phyloP scores from a whole-genome alignment of 805 yeast genomes.

The Dipodascus geniculatus region DNA sequence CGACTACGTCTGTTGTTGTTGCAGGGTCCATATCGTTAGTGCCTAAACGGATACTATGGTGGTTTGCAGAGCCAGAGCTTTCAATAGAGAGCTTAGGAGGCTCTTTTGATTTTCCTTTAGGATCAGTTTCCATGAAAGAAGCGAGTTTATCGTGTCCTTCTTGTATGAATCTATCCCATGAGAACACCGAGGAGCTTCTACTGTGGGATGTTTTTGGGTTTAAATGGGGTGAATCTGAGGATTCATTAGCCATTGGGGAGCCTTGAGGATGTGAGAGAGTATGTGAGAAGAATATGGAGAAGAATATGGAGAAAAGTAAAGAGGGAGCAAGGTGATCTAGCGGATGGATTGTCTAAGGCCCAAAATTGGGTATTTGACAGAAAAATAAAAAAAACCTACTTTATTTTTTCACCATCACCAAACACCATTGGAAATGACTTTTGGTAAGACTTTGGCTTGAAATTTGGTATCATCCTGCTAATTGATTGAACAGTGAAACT shows the following conservation, averaged over 20 bases:
- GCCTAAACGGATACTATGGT: too few relatives aligned
- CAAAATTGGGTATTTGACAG: too few relatives aligned
- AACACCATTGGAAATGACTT: constrained; percentile 9
- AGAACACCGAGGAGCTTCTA: background rate
- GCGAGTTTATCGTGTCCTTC: background rate
- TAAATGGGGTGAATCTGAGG: background rate
- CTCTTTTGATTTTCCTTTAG: too few relatives aligned
- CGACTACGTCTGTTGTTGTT: background rate
- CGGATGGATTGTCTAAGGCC: background rate
- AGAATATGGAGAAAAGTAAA: background rate
- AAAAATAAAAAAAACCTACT: too few relatives aligned
- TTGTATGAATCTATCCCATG: background rate
- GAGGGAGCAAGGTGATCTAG: background rate
- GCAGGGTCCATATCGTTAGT: background rate
- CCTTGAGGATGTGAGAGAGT: background rate
- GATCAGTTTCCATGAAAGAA: background rate
- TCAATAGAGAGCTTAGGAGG: too few relatives aligned
- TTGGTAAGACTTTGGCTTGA: constrained; percentile 6
- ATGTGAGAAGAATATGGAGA: background rate
- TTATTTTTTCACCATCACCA: constrained; percentile 27
- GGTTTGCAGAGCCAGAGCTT: too few relatives aligned
- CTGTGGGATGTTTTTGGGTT: background rate
- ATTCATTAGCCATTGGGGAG: background rate
- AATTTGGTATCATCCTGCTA: constrained; percentile 7
- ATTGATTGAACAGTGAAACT: constrained; percentile 2